phyloP scores from a whole-genome alignment of 768 basidiomycete genomes.

The Amyloporia xantha region DNA sequence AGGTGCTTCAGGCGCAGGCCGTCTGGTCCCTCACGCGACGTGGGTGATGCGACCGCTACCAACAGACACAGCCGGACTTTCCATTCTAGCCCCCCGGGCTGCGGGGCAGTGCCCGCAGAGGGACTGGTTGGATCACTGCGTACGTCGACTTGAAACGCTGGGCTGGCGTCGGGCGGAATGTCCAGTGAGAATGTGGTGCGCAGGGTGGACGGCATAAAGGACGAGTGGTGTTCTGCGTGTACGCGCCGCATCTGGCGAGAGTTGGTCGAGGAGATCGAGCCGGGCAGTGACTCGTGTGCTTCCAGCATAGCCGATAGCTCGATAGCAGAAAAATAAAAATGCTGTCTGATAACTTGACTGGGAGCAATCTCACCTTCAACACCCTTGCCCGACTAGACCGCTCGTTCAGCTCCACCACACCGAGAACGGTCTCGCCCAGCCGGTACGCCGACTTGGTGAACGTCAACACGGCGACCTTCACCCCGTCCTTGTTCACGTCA shows the following conservation, averaged over 20 bases:
- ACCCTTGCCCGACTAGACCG: constrained; percentile 66
- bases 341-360: not conserved
- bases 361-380: constrained; percentile 52
- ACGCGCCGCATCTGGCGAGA: too few species aligned
- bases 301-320: constrained; percentile 87
- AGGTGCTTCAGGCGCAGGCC: constrained; percentile 50
- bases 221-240: too few species aligned
- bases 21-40: constrained; percentile 38
- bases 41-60: constrained; percentile 42
- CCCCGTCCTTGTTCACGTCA: constrained; percentile 91
- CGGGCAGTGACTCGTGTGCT: too few species aligned
- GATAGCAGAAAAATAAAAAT: not conserved
- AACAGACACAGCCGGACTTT: too few species aligned
- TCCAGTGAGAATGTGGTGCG: too few species aligned
- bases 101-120: too few species aligned
- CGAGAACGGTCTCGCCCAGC: constrained; percentile 87
- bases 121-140: too few species aligned
- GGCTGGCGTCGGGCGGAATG: too few species aligned
- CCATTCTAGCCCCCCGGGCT: too few species aligned
- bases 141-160: too few species aligned
- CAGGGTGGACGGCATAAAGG: too few species aligned
- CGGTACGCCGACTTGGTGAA: constrained; percentile 89
- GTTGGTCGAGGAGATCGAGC: too few species aligned
- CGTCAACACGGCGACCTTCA: constrained; percentile 84
- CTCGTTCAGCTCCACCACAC: constrained; percentile 83